Percentiles rank a stretch among this genome's conserved stretches.
Evolutionary conservation across 1,139 yeast genomes (phyloP).

Genomic region (Magnusiomyces sp.): DNA sequence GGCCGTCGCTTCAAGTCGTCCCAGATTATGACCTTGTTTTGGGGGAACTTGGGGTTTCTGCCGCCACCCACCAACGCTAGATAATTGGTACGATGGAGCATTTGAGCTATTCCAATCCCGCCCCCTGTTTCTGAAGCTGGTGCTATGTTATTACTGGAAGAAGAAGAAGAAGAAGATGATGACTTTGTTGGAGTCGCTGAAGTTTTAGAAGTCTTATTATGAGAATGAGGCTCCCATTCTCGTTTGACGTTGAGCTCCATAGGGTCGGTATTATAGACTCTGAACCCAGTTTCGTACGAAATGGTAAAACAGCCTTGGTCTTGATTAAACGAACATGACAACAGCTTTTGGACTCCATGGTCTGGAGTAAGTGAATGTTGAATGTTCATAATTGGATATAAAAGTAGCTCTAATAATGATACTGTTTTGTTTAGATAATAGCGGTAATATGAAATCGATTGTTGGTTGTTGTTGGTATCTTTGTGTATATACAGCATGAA

Average conservation of each 20-base stretch:
- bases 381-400: conserved; percentile 18
- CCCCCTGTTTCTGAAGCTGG: conserved; percentile 20
- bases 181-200: not conserved
- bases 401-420: too few species aligned
- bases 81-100: conserved; percentile 87
- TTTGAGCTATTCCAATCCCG: conserved; percentile 68
- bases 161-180: not conserved
- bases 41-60: conserved; percentile 62
- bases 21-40: conserved; percentile 74
- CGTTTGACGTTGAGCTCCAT: conserved; percentile 70
- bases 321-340: conserved; percentile 70
- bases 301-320: conserved; percentile 86
- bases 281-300: conserved; percentile 73
- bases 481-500: too few species aligned
- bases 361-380: conserved; percentile 17
- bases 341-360: conserved; percentile 34
- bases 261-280: conserved; percentile 85
- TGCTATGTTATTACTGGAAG: conserved; percentile 21
- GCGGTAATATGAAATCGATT: too few species aligned
- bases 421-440: too few species aligned
- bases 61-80: conserved; percentile 90
- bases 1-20: conserved; percentile 77
- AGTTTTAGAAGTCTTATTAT: conserved; percentile 17
- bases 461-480: too few species aligned
- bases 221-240: conserved; percentile 19